These are phyloP conservation scores for Hanseniaspora nectarophila DNA, from an alignment of 805 yeast species.

Conservation along the genomic window DNA sequence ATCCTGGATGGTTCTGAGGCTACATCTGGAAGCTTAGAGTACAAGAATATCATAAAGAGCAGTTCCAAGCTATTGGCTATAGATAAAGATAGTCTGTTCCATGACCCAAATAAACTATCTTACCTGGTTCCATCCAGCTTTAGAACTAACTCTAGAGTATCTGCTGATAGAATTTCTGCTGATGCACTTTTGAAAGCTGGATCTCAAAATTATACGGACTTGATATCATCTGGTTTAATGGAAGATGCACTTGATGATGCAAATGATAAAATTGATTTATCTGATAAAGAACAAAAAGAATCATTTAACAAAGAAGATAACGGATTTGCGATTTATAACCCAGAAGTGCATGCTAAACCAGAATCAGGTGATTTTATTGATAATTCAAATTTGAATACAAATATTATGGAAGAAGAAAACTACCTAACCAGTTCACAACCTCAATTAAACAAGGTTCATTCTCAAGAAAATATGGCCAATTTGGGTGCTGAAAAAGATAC, in stretches of 20 bases:
- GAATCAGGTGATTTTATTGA: not conserved
- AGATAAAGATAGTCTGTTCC: not conserved
- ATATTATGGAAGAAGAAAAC: not conserved
- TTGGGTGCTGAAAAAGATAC: not conserved
- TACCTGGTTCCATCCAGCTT: constrained; percentile 15
- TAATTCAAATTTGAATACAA: not conserved
- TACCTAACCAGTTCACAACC: not conserved
- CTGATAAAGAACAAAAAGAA: not conserved
- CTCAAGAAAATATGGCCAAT: constrained; percentile 15
- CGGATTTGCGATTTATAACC: not conserved
- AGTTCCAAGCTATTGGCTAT: not conserved
- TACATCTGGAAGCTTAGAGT: constrained; percentile 15
- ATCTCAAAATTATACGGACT: constrained; percentile 6
- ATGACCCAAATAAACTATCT: constrained; percentile 3
- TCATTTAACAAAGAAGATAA: not conserved
- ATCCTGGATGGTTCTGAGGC: not conserved
- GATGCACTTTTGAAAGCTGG: not conserved
- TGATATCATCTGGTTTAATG: constrained; percentile 2
- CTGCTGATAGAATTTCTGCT: constrained; percentile 14
- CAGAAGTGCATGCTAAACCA: not conserved
- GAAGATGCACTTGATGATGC: constrained; percentile 1
- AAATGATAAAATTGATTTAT: constrained; percentile 10
- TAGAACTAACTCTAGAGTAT: constrained; percentile 14
- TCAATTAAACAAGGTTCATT: not conserved
- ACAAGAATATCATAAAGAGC: constrained; percentile 21